Conservation (phyloP, 2,329 filamentous ascomycete genomes). For the Amphichorda felina region DNA sequence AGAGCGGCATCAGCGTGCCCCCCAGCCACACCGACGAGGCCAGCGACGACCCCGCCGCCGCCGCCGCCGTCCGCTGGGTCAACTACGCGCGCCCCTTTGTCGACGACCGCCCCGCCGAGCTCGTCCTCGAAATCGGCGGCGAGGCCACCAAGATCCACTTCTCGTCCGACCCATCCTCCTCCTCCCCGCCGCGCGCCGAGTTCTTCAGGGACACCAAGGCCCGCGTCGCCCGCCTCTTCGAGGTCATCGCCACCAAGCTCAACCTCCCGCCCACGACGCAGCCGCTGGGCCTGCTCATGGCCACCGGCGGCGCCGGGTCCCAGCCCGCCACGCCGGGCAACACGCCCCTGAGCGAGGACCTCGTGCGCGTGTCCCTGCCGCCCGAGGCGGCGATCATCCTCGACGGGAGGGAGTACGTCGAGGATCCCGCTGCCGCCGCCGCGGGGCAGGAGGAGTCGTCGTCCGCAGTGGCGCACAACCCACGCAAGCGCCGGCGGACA, state of each 20-base stretch:
- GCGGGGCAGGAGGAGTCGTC: constrained; percentile 12
- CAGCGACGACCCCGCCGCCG: constrained; percentile 5
- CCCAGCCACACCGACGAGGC: constrained; percentile 24
- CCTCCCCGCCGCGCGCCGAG: constrained; percentile 38
- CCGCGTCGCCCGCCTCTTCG: constrained; percentile 61
- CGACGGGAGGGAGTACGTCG: constrained; percentile 37
- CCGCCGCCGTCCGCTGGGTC: constrained; percentile 39
- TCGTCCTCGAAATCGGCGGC: constrained; percentile 69
- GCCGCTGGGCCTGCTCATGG: constrained; percentile 56
- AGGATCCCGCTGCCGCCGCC: constrained; percentile 14
- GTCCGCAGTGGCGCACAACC: constrained; percentile 16
- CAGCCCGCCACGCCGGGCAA: constrained; percentile 56
- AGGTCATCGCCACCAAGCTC: constrained; percentile 72
- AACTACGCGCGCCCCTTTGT: constrained; percentile 77
- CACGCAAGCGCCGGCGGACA: constrained; percentile 32
- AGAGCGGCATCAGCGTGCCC: constrained; percentile 64
- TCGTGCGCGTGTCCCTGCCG: constrained; percentile 53
- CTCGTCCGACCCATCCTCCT: constrained; percentile 9
- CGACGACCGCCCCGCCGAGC: constrained; percentile 60
- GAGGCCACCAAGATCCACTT: constrained; percentile 51
- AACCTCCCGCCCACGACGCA: constrained; percentile 49
- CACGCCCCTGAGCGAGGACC: constrained; percentile 57
- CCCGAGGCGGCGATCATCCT: constrained; percentile 45
- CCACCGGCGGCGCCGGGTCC: constrained; percentile 46
- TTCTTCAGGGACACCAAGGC: constrained; percentile 63